These are phyloP conservation scores for Chytriomyces sp. DNA, from an alignment of 192 early-diverging fungal species.

Conservation along the genomic window DNA sequence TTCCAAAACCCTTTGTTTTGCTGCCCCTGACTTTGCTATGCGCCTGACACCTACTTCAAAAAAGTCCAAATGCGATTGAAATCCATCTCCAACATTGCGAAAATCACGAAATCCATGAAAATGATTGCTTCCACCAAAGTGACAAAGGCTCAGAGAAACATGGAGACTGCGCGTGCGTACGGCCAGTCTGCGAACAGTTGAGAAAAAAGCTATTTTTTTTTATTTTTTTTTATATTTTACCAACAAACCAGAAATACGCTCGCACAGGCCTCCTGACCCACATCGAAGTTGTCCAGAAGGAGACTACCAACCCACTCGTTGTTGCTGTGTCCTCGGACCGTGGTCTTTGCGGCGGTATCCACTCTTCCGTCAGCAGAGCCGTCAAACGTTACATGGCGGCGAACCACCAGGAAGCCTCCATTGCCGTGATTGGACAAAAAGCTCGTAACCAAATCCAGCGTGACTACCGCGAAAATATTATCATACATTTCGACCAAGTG, in stretches of 20 bases:
- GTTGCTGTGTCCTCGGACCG: constrained; percentile 92
- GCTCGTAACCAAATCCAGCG: constrained; percentile 88
- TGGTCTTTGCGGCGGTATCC: constrained; percentile 99
- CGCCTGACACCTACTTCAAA: background rate
- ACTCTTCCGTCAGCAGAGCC: constrained; percentile 88
- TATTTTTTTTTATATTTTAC: too few species aligned
- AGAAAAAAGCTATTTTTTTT: constrained; percentile 21
- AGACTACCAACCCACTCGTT: constrained; percentile 69
- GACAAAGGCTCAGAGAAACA: constrained; percentile 82
- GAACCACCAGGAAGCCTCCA: constrained; percentile 51
- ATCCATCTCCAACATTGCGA: constrained; percentile 97
- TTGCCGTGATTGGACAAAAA: constrained; percentile 87
- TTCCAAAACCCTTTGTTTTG: background rate
- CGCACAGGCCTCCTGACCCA: constrained; percentile 70
- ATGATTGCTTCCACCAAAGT: constrained; percentile 99
- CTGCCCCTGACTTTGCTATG: background rate
- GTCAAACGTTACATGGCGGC: constrained; percentile 71
- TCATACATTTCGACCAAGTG: constrained; percentile 88
- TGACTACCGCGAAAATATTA: constrained; percentile 75
- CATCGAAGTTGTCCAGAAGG: constrained; percentile 73
- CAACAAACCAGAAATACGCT: constrained; percentile 17
- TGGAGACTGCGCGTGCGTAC: constrained; percentile 86
- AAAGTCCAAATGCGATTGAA: constrained; percentile 91
- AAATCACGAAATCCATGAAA: constrained; percentile 99
- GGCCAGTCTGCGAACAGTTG: constrained; percentile 68